Percentiles rank a stretch among this genome's conserved stretches.
phyloP scores from a whole-genome alignment of 2,329 filamentous ascomycete species.

The Talaromyces sp. region DNA sequence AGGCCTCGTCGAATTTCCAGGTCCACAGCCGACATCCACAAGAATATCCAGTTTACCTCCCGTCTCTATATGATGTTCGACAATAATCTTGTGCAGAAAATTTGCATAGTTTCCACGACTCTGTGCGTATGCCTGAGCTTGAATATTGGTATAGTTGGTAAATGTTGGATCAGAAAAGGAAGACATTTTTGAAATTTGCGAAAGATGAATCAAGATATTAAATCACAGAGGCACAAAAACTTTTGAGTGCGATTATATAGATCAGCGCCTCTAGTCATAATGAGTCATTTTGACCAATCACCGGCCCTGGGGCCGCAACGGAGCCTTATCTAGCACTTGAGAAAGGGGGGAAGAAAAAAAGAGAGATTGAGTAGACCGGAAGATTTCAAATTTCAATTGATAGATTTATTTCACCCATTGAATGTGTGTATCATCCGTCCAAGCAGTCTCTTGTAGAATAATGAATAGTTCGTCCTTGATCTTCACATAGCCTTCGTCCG shows the following conservation, averaged over 20 bases:
- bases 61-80: constrained; percentile 51
- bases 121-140: constrained; percentile 42
- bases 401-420: background rate
- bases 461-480: constrained; percentile 9
- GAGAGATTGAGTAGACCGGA: no score
- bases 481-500: constrained; percentile 10
- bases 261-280: no score
- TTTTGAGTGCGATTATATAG: no score
- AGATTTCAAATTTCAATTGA: background rate
- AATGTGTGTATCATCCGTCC: background rate
- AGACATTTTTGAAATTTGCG: background rate
- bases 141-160: constrained; percentile 21
- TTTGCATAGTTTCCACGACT: constrained; percentile 53
- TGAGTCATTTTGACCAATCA: no score
- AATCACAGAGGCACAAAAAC: no score
- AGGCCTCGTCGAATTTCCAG: constrained; percentile 53
- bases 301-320: no score
- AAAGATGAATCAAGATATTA: background rate
- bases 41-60: constrained; percentile 49
- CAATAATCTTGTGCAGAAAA: constrained; percentile 51
- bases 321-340: no score
- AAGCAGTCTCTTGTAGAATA: background rate
- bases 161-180: constrained; percentile 24
- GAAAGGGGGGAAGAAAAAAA: no score
- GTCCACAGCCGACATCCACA: constrained; percentile 62